Base-by-base conservation (phyloP, 163 green algal species). In the Coccomyxa subellipsoidea region DNA sequence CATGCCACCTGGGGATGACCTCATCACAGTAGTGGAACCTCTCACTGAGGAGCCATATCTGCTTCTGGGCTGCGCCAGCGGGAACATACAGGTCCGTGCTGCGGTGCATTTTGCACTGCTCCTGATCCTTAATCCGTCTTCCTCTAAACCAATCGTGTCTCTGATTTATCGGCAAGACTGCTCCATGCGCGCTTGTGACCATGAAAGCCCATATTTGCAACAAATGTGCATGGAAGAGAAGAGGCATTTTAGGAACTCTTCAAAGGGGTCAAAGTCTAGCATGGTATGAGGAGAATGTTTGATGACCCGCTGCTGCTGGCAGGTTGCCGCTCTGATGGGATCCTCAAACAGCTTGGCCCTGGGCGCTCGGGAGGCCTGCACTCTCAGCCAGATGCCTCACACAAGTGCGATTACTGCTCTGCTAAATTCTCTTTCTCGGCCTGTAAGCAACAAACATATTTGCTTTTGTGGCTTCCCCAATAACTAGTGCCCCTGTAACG, bases 51-150 rank as follows among this genome's bases (percentile, higher is more conserved):
- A 92, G 39, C 91, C 93, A 0, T 96, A 91, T 39, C 36, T 96
- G n/a, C 82, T 96, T 69, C 81, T 95, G 38, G 93, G 91, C 78
- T 95, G 92, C 80, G 79, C 81, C 32, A 91, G 85, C 36, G 93
- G 93, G 53, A 81, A 78, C 9, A 53, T 94, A 7, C 4, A 75
- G 69, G 69, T 75, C n/a, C n/a, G n/a, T n/a, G n/a, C n/a, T n/a
- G n/a, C n/a, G n/a, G n/a, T n/a, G n/a, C n/a, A n/a, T n/a, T n/a
- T n/a, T n/a, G n/a, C n/a, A n/a, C n/a, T n/a, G n/a, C n/a, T n/a
- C n/a, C n/a, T n/a, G n/a, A n/a, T n/a, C n/a, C n/a, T n/a, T n/a
- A n/a, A n/a, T n/a, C n/a, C n/a, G n/a, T n/a, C n/a, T n/a, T n/a
- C n/a, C n/a, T n/a, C n/a, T n/a, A n/a, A n/a, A n/a, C n/a, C n/a